Evolutionary conservation across 257 asterid genomes (phyloP).

Genomic region (Fraxinus americana): DNA sequence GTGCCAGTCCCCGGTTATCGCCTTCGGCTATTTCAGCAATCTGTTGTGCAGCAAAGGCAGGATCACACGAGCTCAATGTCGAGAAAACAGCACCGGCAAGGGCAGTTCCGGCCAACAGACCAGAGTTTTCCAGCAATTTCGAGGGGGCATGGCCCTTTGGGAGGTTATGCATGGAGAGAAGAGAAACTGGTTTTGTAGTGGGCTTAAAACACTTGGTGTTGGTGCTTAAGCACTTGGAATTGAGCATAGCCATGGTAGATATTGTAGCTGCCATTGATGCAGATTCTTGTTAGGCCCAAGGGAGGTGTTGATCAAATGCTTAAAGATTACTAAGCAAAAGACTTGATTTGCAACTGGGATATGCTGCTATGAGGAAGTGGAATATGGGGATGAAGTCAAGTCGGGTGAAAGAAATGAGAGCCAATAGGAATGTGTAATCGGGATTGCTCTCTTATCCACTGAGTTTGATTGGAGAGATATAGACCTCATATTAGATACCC

Average conservation of each 20-base stretch:
- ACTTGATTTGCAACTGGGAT: not conserved
- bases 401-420: constrained; percentile 19
- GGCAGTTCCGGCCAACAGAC: constrained; percentile 13
- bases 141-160: constrained; percentile 47
- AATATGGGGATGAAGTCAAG: constrained; percentile 30
- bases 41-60: constrained; percentile 91
- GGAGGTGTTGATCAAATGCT: not conserved
- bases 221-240: constrained; percentile 50
- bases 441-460: constrained; percentile 72
- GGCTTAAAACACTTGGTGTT: constrained; percentile 28
- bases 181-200: constrained; percentile 41
- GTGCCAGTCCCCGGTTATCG: constrained; percentile 82
- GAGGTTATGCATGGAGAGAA: constrained; percentile 51
- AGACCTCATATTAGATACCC: constrained; percentile 53
- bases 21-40: constrained; percentile 89
- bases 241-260: constrained; percentile 74
- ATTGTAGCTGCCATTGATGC: constrained; percentile 67
- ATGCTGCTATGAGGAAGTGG: constrained; percentile 24
- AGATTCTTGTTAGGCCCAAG: not conserved
- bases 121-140: constrained; percentile 18
- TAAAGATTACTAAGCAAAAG: not conserved
- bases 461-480: constrained; percentile 47
- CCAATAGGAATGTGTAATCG: constrained; percentile 45
- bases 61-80: constrained; percentile 57
- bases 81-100: constrained; percentile 84